Percentiles rank a stretch among this genome's conserved stretches.
Conservation (phyloP, 2,329 filamentous ascomycete species). For the Helicocarpus griseus region DNA sequence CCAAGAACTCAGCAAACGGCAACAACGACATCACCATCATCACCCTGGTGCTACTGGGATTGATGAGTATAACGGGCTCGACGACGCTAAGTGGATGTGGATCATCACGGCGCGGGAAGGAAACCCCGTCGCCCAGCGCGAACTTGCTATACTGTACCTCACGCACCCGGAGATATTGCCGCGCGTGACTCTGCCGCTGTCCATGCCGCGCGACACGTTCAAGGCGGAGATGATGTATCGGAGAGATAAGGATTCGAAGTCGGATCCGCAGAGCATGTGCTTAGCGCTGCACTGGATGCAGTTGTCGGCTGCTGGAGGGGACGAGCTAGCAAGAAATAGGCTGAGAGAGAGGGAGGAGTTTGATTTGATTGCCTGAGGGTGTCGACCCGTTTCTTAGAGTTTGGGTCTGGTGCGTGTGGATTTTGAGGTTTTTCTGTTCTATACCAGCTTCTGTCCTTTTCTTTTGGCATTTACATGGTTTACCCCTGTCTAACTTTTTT, state of each 20-base stretch:
- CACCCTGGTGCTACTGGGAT: background rate
- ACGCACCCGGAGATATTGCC: conserved; percentile 78
- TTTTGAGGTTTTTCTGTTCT: conserved; percentile 11
- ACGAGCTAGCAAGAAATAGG: conserved; percentile 73
- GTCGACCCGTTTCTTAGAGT: background rate
- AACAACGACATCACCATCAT: conserved; percentile 22
- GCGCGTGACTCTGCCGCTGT: conserved; percentile 71
- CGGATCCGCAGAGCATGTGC: conserved; percentile 82
- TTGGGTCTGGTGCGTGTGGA: too few species aligned
- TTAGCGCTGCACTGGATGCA: conserved; percentile 98
- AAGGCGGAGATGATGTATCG: conserved; percentile 72
- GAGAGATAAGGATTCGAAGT: conserved; percentile 53
- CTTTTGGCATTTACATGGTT: background rate
- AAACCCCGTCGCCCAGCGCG: conserved; percentile 76
- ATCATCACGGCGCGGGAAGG: conserved; percentile 91
- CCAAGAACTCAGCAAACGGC: conserved; percentile 35
- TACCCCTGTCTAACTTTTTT: background rate
- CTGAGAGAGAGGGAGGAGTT: conserved; percentile 61
- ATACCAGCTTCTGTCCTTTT: conserved; percentile 15
- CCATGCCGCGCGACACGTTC: conserved; percentile 79
- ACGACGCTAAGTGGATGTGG: conserved; percentile 80
- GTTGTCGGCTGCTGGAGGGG: conserved; percentile 72
- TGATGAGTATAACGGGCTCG: conserved; percentile 27
- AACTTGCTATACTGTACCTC: conserved; percentile 87
- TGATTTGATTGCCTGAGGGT: conserved; percentile 44